Percentiles rank a stretch among this genome's conserved stretches.
These are phyloP conservation scores for Suhomyces tanzawaensis DNA, from an alignment of 805 yeast genomes.

Conservation along the genomic window DNA sequence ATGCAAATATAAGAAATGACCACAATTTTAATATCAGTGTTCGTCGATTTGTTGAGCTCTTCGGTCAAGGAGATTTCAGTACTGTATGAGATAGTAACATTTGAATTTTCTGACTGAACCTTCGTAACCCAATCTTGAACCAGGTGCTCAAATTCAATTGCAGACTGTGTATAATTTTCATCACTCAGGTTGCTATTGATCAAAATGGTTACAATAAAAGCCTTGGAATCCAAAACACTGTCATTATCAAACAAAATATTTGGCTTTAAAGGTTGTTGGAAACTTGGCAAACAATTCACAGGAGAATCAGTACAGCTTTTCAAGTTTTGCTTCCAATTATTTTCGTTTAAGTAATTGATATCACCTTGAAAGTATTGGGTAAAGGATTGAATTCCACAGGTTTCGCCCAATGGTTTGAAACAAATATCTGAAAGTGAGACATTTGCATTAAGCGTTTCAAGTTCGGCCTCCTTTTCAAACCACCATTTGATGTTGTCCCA, in stretches of 20 bases:
- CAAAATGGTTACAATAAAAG: slow-evolving; percentile 75
- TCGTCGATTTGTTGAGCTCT: slow-evolving; percentile 79
- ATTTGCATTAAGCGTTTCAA: slow-evolving; percentile 24
- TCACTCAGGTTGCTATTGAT: slow-evolving; percentile 52
- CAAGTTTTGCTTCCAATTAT: slow-evolving; percentile 56
- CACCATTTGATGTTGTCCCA: slow-evolving; percentile 83
- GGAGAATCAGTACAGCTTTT: slow-evolving; percentile 71
- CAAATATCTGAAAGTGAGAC: slow-evolving; percentile 63
- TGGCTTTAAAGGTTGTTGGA: slow-evolving; percentile 84
- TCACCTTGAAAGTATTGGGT: slow-evolving; percentile 83
- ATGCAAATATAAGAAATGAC: slow-evolving; percentile 74
- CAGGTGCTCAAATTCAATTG: slow-evolving; percentile 68
- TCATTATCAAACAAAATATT: slow-evolving; percentile 58
- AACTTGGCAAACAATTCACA: slow-evolving; percentile 83
- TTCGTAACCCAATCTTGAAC: slow-evolving; percentile 53
- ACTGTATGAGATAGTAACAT: slow-evolving; percentile 66
- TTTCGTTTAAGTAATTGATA: slow-evolving; percentile 45
- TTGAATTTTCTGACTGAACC: slow-evolving; percentile 47
- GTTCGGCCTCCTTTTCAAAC: slow-evolving; percentile 70
- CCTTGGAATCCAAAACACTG: slow-evolving; percentile 58
- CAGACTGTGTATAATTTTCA: slow-evolving; percentile 33
- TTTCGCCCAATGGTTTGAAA: slow-evolving; percentile 74
- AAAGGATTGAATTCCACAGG: slow-evolving; percentile 82
- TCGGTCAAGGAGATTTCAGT: slow-evolving; percentile 83
- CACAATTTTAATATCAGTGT: slow-evolving; percentile 71